A percentile compares a stretch with the other conserved stretches of the same genome.
Conservation (phyloP, 257 asterid genomes). For the Ilex aquifolium region DNA sequence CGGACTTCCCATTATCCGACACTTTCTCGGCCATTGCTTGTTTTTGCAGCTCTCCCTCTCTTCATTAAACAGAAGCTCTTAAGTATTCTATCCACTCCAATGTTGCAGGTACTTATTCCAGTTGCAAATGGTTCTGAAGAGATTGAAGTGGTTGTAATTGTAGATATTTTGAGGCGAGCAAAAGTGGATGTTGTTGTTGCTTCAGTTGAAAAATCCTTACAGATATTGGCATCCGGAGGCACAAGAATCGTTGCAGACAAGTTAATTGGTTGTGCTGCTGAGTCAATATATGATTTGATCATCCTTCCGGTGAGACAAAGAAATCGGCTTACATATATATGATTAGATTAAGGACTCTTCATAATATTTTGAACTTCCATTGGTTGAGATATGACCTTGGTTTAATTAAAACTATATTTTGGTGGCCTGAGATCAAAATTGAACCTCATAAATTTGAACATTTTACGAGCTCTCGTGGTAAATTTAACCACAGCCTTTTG, state of each 20-base stretch:
- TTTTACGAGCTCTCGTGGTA: too few species aligned
- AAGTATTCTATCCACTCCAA: conserved; percentile 10
- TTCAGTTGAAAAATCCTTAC: conserved; percentile 61
- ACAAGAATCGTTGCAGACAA: conserved; percentile 69
- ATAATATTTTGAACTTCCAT: too few species aligned
- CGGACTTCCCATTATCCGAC: neutral
- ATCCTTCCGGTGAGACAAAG: conserved; percentile 53
- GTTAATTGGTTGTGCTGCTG: conserved; percentile 47
- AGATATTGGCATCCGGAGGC: conserved; percentile 50
- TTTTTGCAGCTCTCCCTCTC: neutral
- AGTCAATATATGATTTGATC: conserved; percentile 65
- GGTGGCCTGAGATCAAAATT: too few species aligned
- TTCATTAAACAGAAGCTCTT: neutral
- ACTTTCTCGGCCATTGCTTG: neutral
- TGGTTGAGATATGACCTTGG: too few species aligned
- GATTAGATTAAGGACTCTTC: too few species aligned
- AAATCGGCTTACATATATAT: neutral
- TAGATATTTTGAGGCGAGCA: conserved; percentile 82
- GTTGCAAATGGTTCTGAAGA: conserved; percentile 90
- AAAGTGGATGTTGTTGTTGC: conserved; percentile 66
- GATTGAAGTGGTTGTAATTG: conserved; percentile 65
- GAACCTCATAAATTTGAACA: too few species aligned
- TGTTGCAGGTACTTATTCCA: conserved; percentile 69
- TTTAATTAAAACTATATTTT: too few species aligned
- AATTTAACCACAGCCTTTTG: too few species aligned